These are phyloP conservation scores for Aristolochia californica DNA, from an alignment of 164 flowering plant genomes.

Conservation along the genomic window DNA sequence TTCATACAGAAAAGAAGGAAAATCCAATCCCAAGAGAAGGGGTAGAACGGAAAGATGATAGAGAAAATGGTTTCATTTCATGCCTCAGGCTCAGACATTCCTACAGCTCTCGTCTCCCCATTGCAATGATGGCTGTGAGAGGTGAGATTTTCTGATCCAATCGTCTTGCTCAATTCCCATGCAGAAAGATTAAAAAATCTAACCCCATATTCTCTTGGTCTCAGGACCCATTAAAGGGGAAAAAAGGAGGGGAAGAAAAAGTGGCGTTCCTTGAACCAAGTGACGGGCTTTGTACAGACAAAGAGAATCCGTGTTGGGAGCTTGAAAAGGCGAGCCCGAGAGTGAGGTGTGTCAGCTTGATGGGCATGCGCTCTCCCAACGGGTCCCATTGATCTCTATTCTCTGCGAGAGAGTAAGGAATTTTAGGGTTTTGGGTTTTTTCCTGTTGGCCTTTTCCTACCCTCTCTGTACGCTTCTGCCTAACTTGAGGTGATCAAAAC, in stretches of 20 bases:
- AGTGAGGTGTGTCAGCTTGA: conserved; percentile 26
- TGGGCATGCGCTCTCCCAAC: conserved; percentile 28
- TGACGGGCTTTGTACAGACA: conserved; percentile 38
- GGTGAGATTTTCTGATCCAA: conserved; percentile 2
- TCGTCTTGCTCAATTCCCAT: conserved; percentile 24
- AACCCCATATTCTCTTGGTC: conserved; percentile 10
- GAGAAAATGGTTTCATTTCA: conserved; percentile 2
- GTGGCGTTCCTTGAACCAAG: conserved; percentile 32
- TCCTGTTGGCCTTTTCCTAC: conserved; percentile 25
- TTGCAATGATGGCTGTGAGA: conserved; percentile 1
- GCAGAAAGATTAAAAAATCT: conserved; percentile 16
- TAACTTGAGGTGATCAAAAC: not conserved
- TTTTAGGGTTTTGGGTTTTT: conserved; percentile 16
- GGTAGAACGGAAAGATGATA: no score
- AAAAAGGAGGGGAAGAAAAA: conserved; percentile 24
- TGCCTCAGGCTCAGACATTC: conserved; percentile 17
- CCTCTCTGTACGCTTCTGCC: not conserved
- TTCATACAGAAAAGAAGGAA: not conserved
- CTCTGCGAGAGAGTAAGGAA: not conserved
- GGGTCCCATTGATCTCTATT: conserved; percentile 6
- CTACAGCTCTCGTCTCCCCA: not conserved
- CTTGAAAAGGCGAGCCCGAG: conserved; percentile 41
- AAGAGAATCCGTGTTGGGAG: conserved; percentile 45
- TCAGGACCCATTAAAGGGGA: conserved; percentile 8
- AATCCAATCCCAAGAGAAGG: conserved; percentile 4